Evolutionary conservation across 257 asterid species (phyloP).

Genomic region (Nicotiana otophora): DNA sequence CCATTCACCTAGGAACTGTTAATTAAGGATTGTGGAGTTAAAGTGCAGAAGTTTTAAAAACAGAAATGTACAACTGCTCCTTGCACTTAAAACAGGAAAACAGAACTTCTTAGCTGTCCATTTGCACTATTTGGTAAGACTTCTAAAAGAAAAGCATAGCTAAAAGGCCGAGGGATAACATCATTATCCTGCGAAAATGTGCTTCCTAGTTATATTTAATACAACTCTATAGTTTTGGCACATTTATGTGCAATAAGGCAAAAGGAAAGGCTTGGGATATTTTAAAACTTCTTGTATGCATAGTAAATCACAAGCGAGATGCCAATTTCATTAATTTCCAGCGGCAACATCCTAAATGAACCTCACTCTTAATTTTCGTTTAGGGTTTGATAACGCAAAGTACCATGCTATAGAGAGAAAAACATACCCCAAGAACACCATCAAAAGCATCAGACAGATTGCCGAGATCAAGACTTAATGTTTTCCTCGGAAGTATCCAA

Average conservation of each 20-base stretch:
- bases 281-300: neutral
- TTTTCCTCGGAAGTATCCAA: slow-evolving; percentile 67
- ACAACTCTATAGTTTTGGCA: neutral
- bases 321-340: neutral
- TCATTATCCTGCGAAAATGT: too few relatives aligned
- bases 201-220: neutral
- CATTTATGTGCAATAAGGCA: neutral
- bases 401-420: neutral
- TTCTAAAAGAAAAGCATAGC: neutral
- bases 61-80: neutral
- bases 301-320: neutral
- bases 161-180: neutral
- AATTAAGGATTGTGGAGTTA: neutral
- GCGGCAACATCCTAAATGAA: neutral
- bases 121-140: neutral
- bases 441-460: slow-evolving; percentile 34
- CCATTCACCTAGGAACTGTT: neutral
- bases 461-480: slow-evolving; percentile 35
- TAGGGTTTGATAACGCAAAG: neutral
- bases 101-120: neutral
- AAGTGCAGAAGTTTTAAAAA: neutral
- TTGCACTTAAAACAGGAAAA: neutral
- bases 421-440: slow-evolving; percentile 29
- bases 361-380: neutral
- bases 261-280: neutral